phyloP scores from a whole-genome alignment of 2,329 filamentous ascomycete species.

The Paecilomyces sp. region DNA sequence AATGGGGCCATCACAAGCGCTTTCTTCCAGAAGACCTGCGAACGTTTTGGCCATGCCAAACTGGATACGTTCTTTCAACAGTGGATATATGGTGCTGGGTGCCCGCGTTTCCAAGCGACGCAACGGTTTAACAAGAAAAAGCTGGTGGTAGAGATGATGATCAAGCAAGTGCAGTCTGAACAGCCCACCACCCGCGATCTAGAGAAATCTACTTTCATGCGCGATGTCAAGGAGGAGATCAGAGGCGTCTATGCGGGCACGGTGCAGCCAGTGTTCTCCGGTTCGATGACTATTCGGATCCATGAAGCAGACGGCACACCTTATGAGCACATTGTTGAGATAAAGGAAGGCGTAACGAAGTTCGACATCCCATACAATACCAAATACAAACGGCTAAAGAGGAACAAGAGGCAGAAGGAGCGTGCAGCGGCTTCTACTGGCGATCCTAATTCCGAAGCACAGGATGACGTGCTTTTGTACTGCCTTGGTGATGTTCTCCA shows the following conservation, averaged over 20 bases:
- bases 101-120: slow-evolving; percentile 76
- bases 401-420: slow-evolving; percentile 76
- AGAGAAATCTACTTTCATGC: slow-evolving; percentile 69
- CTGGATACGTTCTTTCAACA: slow-evolving; percentile 89
- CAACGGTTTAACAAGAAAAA: slow-evolving; percentile 98
- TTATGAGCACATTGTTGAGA: slow-evolving; percentile 95
- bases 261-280: slow-evolving; percentile 76
- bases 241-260: slow-evolving; percentile 62
- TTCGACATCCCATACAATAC: slow-evolving; percentile 98
- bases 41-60: slow-evolving; percentile 80
- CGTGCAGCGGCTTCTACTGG: slow-evolving; percentile 58
- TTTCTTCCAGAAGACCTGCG: slow-evolving; percentile 73
- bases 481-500: slow-evolving; percentile 88
- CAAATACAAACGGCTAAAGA: slow-evolving; percentile 95
- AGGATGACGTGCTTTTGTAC: slow-evolving; percentile 80
- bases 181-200: slow-evolving; percentile 53
- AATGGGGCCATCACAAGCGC: slow-evolving; percentile 66
- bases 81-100: slow-evolving; percentile 84
- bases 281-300: slow-evolving; percentile 94
- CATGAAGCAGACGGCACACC: slow-evolving; percentile 97
- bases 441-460: slow-evolving; percentile 57
- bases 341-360: slow-evolving; percentile 75
- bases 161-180: slow-evolving; percentile 65
- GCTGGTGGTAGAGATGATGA: slow-evolving; percentile 83
- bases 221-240: slow-evolving; percentile 73